Conservation (phyloP, 495 filamentous ascomycete genomes). For the Geopyxis carbonaria region DNA sequence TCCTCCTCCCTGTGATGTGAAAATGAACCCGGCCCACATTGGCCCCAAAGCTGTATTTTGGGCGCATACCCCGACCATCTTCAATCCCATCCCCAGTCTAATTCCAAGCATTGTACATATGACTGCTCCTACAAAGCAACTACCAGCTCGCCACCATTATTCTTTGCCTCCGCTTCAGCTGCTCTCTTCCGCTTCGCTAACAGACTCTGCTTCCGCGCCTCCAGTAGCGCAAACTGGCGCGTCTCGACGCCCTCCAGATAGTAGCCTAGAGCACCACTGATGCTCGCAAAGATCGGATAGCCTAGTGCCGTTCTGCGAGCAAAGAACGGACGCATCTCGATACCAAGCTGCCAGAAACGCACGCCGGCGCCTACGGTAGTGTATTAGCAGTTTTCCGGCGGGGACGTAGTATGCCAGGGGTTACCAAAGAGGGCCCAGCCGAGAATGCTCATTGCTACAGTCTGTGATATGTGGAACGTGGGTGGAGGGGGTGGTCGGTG, state of each 20-base stretch:
- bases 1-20: no score
- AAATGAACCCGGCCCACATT: no score
- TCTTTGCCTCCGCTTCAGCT: constrained; percentile 27
- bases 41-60: no score
- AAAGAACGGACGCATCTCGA: constrained; percentile 94
- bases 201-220: constrained; percentile 30
- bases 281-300: constrained; percentile 75
- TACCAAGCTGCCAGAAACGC: constrained; percentile 87
- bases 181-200: constrained; percentile 78
- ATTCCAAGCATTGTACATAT: no score
- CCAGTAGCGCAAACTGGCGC: constrained; percentile 4
- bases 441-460: no score
- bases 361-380: constrained; percentile 55
- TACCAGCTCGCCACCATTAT: no score
- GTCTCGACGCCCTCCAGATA: constrained; percentile 78
- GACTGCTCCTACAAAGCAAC: no score
- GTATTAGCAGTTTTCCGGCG: constrained; percentile 5
- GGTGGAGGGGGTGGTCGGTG: no score
- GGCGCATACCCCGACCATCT: no score
- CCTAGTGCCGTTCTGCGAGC: constrained; percentile 59
- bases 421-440: constrained; percentile 97
- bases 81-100: no score
- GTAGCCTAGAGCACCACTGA: constrained; percentile 86
- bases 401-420: no score
- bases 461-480: no score